Conservation (phyloP, 2,329 filamentous ascomycete genomes). For the Exophiala sp. region DNA sequence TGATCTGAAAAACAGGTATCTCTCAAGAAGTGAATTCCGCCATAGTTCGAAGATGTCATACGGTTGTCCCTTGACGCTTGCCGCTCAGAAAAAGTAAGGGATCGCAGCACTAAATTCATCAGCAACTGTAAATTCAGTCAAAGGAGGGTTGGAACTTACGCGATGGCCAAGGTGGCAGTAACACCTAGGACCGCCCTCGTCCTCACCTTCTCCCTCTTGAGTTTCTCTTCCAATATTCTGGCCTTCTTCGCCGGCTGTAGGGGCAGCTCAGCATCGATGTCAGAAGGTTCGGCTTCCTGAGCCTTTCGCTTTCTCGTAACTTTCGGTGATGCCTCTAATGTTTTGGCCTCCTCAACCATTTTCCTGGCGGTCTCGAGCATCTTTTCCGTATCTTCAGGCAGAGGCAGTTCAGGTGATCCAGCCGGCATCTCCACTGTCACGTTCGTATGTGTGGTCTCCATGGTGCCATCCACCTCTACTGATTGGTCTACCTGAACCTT, state of each 20-base stretch:
- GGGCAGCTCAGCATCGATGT: slow-evolving; percentile 34
- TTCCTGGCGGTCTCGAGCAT: slow-evolving; percentile 84
- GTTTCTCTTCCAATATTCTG: slow-evolving; percentile 65
- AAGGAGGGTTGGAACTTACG: slow-evolving; percentile 60
- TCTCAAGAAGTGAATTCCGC: slow-evolving; percentile 2
- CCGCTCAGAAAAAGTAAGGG: slow-evolving; percentile 42
- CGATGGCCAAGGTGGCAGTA: slow-evolving; percentile 79
- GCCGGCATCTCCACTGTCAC: slow-evolving; percentile 74
- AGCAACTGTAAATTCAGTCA: slow-evolving; percentile 14
- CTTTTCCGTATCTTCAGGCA: slow-evolving; percentile 71
- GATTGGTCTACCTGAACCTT: slow-evolving; percentile 69
- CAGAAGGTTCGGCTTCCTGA: slow-evolving; percentile 50
- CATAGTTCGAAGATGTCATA: background rate
- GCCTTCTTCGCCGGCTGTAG: slow-evolving; percentile 66
- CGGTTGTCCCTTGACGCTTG: background rate
- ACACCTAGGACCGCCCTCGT: slow-evolving; percentile 82
- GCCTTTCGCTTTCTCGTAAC: slow-evolving; percentile 64
- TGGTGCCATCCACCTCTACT: slow-evolving; percentile 64
- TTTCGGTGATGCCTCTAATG: slow-evolving; percentile 37
- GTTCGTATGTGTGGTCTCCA: slow-evolving; percentile 67
- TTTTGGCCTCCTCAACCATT: slow-evolving; percentile 75
- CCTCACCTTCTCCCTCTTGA: slow-evolving; percentile 82
- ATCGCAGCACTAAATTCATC: slow-evolving; percentile 40
- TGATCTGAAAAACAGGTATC: slow-evolving; percentile 3
- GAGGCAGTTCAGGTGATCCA: slow-evolving; percentile 62